phyloP scores from a whole-genome alignment of 768 basidiomycete species.

The Calvatia gigantea region DNA sequence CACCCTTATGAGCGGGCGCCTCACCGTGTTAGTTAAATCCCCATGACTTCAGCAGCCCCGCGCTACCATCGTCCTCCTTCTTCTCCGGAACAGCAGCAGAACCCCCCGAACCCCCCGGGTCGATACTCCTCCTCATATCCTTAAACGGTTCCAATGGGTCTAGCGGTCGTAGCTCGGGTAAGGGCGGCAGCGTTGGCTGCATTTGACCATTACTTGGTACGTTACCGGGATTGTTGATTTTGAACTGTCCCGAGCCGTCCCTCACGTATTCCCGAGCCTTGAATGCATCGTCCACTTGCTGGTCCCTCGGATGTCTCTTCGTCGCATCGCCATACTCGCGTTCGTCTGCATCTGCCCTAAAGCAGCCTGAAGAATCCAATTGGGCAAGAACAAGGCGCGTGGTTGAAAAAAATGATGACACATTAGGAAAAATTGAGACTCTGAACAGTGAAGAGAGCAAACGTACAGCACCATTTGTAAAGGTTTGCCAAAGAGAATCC shows the following conservation, averaged over 20 bases:
- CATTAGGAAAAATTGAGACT: background rate
- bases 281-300: too few species aligned
- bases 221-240: too few species aligned
- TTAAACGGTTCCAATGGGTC: conserved; percentile 8
- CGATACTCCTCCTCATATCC: background rate
- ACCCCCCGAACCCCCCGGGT: background rate
- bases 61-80: background rate
- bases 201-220: conserved; percentile 1
- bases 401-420: background rate
- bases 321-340: too few species aligned
- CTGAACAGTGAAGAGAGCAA: background rate
- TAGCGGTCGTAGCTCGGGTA: conserved; percentile 8
- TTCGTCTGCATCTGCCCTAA: background rate
- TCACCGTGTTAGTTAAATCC: background rate
- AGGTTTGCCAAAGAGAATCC: background rate
- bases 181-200: conserved; percentile 7
- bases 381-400: background rate
- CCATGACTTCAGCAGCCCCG: conserved; percentile 3
- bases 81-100: background rate
- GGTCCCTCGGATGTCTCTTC: background rate
- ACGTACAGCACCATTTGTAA: conserved; percentile 10
- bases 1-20: background rate
- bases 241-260: background rate
- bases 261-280: too few species aligned
- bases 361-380: conserved; percentile 1